Conservation (phyloP, 2,329 filamentous ascomycete genomes). For the Fusarium chaquense region DNA sequence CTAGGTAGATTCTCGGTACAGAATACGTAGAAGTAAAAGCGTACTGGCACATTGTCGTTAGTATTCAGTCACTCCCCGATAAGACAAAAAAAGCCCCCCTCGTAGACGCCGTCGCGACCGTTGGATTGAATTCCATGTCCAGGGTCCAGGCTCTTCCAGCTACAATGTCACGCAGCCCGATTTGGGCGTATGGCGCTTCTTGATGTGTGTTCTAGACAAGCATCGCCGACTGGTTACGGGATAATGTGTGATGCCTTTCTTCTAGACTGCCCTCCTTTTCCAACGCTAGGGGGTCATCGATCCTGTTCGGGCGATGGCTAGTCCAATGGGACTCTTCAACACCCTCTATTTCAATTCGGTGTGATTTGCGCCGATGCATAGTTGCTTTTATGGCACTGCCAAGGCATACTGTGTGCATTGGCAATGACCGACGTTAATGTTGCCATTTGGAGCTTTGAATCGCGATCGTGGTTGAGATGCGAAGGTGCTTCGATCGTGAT, state of each 20-base stretch:
- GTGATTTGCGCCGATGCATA: neutral
- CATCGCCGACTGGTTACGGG: neutral
- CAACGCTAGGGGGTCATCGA: neutral
- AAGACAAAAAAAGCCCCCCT: neutral
- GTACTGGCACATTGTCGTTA: neutral
- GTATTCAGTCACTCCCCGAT: neutral
- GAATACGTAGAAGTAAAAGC: neutral
- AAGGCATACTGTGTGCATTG: neutral
- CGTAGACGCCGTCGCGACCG: neutral
- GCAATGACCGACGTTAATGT: neutral
- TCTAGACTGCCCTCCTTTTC: slow-evolving; percentile 29
- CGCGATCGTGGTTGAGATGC: neutral
- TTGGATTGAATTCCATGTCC: neutral
- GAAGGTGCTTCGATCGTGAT: neutral
- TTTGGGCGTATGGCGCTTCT: slow-evolving; percentile 4
- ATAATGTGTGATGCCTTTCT: neutral
- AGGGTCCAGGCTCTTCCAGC: slow-evolving; percentile 20
- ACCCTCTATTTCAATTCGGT: neutral
- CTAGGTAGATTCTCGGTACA: neutral
- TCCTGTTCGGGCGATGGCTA: neutral
- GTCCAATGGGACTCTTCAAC: slow-evolving; percentile 1
- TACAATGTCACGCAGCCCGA: neutral
- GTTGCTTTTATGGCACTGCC: neutral
- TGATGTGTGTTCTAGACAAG: slow-evolving; percentile 23
- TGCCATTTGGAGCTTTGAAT: neutral